Evolutionary conservation across 148 eudicot species (phyloP).

Genomic region (Fallopia convolvulus): DNA sequence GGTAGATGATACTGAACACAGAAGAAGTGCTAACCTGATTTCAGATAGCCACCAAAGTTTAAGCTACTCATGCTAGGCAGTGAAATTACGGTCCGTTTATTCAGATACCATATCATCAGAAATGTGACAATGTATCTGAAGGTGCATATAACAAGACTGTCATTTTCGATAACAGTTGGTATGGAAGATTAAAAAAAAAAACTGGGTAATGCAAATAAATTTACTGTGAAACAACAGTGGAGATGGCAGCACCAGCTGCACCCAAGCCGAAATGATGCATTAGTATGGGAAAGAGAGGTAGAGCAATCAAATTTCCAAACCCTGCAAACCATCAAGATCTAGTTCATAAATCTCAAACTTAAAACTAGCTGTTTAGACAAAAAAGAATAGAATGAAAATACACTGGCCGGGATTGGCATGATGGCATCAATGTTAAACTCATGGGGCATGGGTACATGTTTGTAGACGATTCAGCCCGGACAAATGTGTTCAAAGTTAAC

Average conservation of each 20-base stretch:
- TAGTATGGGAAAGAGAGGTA: conserved; percentile 66
- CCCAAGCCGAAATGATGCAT: conserved; percentile 67
- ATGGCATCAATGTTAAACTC: too few species aligned
- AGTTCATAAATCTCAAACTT: conserved; percentile 3
- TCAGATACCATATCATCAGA: conserved; percentile 69
- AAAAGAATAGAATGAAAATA: too few species aligned
- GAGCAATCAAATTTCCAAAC: conserved; percentile 65
- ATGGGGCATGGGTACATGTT: too few species aligned
- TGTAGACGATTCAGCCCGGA: too few species aligned
- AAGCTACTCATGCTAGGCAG: conserved; percentile 67
- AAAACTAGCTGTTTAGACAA: too few species aligned
- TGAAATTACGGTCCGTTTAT: conserved; percentile 53
- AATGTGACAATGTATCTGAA: conserved; percentile 61
- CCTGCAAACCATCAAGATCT: conserved; percentile 34
- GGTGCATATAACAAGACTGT: conserved; percentile 3
- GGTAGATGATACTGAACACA: background rate
- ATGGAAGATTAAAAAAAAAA: background rate
- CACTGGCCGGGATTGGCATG: too few species aligned
- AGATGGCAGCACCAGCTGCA: conserved; percentile 83
- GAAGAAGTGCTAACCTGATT: conserved; percentile 44
- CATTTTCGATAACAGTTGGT: conserved; percentile 4
- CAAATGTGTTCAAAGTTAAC: too few species aligned
- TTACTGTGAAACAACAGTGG: conserved; percentile 85
- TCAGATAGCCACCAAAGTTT: conserved; percentile 70
- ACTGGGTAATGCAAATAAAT: conserved; percentile 18